Conservation (phyloP, 2,329 filamentous ascomycete species). For the Geosmithia morbida region DNA sequence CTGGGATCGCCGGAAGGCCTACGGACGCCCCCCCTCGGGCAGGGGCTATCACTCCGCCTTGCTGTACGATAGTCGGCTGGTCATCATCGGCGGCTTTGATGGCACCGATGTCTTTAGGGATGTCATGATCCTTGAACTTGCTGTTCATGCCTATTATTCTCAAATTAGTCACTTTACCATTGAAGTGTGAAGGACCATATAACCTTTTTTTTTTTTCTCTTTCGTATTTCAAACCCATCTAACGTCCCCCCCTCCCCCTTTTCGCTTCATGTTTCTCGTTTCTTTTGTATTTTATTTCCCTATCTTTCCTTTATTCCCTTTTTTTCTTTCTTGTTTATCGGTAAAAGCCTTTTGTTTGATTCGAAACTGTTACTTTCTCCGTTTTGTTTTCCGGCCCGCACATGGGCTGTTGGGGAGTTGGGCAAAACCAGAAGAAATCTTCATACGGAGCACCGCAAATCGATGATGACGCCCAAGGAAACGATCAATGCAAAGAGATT, state of each 20-base stretch:
- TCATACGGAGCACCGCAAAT: too few relatives aligned
- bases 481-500: too few relatives aligned
- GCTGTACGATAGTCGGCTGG: constrained; percentile 48
- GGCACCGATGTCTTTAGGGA: constrained; percentile 54
- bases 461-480: too few relatives aligned
- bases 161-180: constrained; percentile 62
- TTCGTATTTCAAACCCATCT: too few relatives aligned
- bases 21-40: constrained; percentile 46
- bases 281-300: neutral
- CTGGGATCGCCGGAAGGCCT: constrained; percentile 54
- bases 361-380: too few relatives aligned
- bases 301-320: neutral
- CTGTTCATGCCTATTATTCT: constrained; percentile 57
- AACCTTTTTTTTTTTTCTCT: too few relatives aligned
- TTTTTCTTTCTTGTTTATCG: too few relatives aligned
- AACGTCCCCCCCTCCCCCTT: too few relatives aligned
- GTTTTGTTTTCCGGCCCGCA: too few relatives aligned
- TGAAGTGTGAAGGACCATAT: constrained; percentile 32
- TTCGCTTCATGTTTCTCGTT: neutral
- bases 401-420: too few relatives aligned
- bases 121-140: constrained; percentile 52
- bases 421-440: too few relatives aligned
- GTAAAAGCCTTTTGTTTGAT: too few relatives aligned
- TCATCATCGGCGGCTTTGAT: constrained; percentile 55
- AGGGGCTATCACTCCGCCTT: constrained; percentile 54